Base-by-base conservation (phyloP, 768 basidiomycete genomes). In the Pisolithus marmoratus region DNA sequence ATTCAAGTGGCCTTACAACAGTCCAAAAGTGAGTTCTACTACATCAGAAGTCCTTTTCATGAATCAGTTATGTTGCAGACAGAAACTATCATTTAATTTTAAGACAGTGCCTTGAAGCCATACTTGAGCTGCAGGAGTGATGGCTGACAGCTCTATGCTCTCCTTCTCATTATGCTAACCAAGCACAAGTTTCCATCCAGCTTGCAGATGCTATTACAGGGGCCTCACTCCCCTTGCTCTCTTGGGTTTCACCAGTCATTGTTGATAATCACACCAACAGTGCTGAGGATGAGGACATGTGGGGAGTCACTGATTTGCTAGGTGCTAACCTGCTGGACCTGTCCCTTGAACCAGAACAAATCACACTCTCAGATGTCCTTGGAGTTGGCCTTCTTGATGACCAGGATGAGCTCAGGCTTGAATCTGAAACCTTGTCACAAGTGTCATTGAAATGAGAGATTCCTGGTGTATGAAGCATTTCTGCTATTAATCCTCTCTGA, bases 61-160 rank as follows among this genome's bases (percentile, higher is more conserved):
- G n/a, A n/a, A n/a, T n/a, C n/a, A n/a, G n/a, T n/a, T n/a, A n/a
- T n/a, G n/a, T n/a, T n/a, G n/a, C n/a, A n/a, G n/a, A n/a, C n/a
- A n/a, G n/a, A n/a, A n/a, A n/a, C n/a, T n/a, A n/a, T n/a, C n/a
- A n/a, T n/a, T n/a, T n/a, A n/a, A n/a, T n/a, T n/a, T n/a, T n/a
- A n/a, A n/a, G 46, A 40, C 53, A 51, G 5, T 12, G 19, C 1
- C 46, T 38, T 8, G 36, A 54, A n/a, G 52, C 60, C 20, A 49
- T 59, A 15, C 58, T 51, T 3, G 34, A 52, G 9, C 47, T 66
- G 8, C 55, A 60, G 38, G 24, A 40, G 0, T 48, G 36, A 34
- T 68, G 62, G 68, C 19, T 53, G 1, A 68, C 51, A 26, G 45
- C 54, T 0, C 42, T 62, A 4, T 56, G 51, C 17, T 57, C 60